Evolutionary conservation across 306 rosid genomes (phyloP).

Genomic region (Urtica urens): DNA sequence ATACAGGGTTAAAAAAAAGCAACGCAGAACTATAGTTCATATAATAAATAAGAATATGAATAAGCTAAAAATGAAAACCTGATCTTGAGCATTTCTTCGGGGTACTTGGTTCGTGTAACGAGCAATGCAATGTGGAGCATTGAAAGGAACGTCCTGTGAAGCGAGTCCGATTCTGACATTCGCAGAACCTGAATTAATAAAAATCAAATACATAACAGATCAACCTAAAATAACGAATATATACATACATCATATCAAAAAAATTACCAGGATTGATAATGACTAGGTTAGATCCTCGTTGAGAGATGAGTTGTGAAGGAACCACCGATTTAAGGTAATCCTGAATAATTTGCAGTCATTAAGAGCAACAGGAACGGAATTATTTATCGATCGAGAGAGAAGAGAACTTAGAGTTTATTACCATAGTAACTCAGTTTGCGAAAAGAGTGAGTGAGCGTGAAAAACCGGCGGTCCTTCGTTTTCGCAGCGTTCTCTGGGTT

Average conservation of each 20-base stretch:
- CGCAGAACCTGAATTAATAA: constrained; percentile 50
- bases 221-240: too few species aligned
- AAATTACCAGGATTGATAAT: constrained; percentile 78
- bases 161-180: constrained; percentile 80
- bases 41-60: neutral
- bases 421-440: too few species aligned
- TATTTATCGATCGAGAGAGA: too few species aligned
- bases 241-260: too few species aligned
- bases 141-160: constrained; percentile 68
- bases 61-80: constrained; percentile 36
- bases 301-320: constrained; percentile 76
- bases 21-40: constrained; percentile 6
- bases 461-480: neutral
- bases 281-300: constrained; percentile 86
- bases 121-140: constrained; percentile 85
- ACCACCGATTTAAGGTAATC: constrained; percentile 88
- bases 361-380: neutral
- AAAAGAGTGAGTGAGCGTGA: too few species aligned
- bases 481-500: neutral
- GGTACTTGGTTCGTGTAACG: constrained; percentile 56
- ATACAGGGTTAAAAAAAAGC: neutral
- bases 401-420: too few species aligned
- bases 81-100: constrained; percentile 63
- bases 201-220: too few species aligned
- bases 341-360: constrained; percentile 20